phyloP scores from a whole-genome alignment of 768 basidiomycete species.

The Crucibulum laeve region DNA sequence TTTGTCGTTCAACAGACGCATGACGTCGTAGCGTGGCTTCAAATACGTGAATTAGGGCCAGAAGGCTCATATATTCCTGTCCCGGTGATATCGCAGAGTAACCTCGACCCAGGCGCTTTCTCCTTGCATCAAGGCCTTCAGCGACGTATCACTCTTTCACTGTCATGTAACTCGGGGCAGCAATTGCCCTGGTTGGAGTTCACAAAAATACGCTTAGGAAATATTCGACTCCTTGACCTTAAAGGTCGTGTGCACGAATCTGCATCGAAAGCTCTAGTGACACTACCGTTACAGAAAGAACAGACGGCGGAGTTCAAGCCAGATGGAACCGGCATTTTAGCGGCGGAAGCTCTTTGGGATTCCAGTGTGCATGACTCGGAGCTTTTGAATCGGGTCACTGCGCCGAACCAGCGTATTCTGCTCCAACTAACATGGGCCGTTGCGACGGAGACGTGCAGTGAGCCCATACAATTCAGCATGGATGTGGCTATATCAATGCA shows the following conservation, averaged over 20 bases:
- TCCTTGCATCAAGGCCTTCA: constrained; percentile 92
- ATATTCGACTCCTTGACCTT: constrained; percentile 79
- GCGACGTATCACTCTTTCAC: constrained; percentile 67
- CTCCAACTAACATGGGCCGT: constrained; percentile 76
- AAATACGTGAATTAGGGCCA: constrained; percentile 81
- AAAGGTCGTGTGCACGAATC: constrained; percentile 82
- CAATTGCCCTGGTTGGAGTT: constrained; percentile 87
- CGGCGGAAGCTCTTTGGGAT: constrained; percentile 84
- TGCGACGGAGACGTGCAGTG: constrained; percentile 76
- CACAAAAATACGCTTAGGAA: constrained; percentile 71
- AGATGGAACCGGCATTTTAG: constrained; percentile 76
- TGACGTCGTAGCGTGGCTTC: constrained; percentile 86
- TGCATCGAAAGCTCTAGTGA: constrained; percentile 63
- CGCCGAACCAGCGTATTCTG: constrained; percentile 71
- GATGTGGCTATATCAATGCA: constrained; percentile 84
- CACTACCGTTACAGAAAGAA: constrained; percentile 69
- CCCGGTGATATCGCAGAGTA: constrained; percentile 71
- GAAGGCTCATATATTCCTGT: constrained; percentile 83
- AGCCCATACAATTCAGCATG: constrained; percentile 86
- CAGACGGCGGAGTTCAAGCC: constrained; percentile 72
- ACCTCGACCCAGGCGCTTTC: constrained; percentile 81
- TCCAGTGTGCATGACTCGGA: constrained; percentile 86
- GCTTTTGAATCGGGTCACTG: constrained; percentile 82
- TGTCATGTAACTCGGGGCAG: constrained; percentile 85
- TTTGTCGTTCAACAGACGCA: constrained; percentile 85